A percentile compares a stretch with the other conserved stretches of the same genome.
These are phyloP conservation scores for Paramecium sonneborni DNA, from an alignment of 73 alveolate genomes.

Conservation along the genomic window DNA sequence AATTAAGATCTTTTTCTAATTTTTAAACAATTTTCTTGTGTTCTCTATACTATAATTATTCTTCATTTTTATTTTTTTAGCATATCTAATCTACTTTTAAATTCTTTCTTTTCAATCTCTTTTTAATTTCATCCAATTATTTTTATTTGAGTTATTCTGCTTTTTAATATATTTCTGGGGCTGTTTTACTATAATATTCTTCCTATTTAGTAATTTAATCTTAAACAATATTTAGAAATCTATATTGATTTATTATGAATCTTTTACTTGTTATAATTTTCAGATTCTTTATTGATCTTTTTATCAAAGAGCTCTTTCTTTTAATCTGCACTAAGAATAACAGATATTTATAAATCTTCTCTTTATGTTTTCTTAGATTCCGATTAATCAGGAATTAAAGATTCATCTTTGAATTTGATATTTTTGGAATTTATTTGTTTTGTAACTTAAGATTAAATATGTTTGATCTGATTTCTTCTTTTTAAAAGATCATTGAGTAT, in stretches of 20 bases:
- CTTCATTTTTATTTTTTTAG: background rate
- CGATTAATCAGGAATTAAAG: background rate
- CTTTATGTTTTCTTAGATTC: background rate
- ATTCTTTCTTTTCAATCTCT: background rate
- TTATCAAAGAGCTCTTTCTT: background rate
- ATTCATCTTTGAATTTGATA: background rate
- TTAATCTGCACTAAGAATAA: background rate
- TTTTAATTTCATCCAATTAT: background rate
- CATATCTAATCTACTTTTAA: background rate
- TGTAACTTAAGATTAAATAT: background rate
- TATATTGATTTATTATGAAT: background rate
- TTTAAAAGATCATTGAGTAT: background rate
- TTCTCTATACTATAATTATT: background rate
- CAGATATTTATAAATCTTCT: background rate
- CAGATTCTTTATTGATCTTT: background rate
- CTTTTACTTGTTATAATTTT: background rate
- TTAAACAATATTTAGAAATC: background rate
- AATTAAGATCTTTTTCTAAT: background rate
- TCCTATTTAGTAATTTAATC: background rate
- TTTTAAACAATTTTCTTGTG: background rate
- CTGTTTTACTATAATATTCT: constrained; percentile 6
- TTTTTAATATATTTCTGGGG: background rate
- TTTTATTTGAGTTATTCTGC: background rate
- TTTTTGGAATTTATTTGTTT: background rate
- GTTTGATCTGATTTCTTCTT: background rate